Percentiles rank a stretch among this genome's conserved stretches.
Evolutionary conservation across 1,139 yeast genomes (phyloP).

Genomic region (Saccharomycopsis phalli): DNA sequence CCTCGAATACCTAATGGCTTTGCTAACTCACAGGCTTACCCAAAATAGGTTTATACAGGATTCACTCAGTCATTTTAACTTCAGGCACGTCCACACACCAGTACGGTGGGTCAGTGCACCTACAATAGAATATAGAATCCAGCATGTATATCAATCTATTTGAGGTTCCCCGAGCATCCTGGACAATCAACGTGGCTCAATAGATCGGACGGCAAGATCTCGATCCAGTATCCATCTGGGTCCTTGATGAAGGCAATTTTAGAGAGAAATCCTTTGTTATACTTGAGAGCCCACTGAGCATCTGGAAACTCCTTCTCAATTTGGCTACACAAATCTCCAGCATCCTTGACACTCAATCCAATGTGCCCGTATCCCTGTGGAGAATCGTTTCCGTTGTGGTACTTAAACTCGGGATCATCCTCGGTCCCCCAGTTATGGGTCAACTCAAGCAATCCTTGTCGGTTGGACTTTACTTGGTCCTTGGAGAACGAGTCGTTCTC

Average conservation of each 20-base stretch:
- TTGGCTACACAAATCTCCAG: conserved; percentile 45
- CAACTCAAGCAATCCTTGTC: conserved; percentile 66
- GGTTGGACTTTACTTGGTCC: conserved; percentile 30
- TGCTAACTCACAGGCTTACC: too few relatives aligned
- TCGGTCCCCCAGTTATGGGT: conserved; percentile 97
- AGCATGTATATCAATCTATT: too few relatives aligned
- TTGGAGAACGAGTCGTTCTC: conserved; percentile 30
- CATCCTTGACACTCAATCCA: conserved; percentile 64
- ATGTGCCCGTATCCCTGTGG: conserved; percentile 84
- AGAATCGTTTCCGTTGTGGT: conserved; percentile 78
- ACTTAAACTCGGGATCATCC: conserved; percentile 56
- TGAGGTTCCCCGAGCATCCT: conserved; percentile 17
- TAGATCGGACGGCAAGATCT: conserved; percentile 42
- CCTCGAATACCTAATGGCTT: too few relatives aligned
- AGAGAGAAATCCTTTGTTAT: conserved; percentile 51
- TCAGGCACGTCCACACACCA: too few relatives aligned
- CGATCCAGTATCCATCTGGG: conserved; percentile 90
- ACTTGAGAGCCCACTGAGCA: conserved; percentile 44
- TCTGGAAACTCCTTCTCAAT: conserved; percentile 38
- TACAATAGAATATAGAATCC: too few relatives aligned
- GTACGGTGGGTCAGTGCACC: too few relatives aligned
- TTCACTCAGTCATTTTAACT: too few relatives aligned
- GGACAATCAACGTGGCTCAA: conserved; percentile 12
- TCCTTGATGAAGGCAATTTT: conserved; percentile 67
- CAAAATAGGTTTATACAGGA: too few relatives aligned